Base-by-base conservation (phyloP, 2,329 filamentous ascomycete species). In the Penicillium polonicum region DNA sequence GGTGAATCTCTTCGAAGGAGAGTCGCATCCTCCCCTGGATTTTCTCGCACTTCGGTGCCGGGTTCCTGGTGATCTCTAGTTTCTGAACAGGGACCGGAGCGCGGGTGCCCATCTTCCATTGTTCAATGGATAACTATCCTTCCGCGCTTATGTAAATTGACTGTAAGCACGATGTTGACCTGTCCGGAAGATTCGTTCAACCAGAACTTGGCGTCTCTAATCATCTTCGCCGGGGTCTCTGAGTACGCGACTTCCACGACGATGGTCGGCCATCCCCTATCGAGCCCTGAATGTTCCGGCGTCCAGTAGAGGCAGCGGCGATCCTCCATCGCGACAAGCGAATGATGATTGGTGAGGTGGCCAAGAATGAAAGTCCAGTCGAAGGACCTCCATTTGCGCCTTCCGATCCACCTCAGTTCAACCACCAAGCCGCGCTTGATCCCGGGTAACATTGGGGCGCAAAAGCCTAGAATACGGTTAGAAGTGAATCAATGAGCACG, bases 141-240 rank as follows among this genome's bases (percentile, higher is more conserved):
- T 19, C 36, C n/a, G 9, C 5, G n/a, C 4, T 2, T 0, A 35
- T 35, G 0, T 19, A 38, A 5, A 0, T 38, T 10, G 8, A 38
- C n/a, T 5, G n/a, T 38, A 9, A 38, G 36, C 9, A 19, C 9
- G 17, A 19, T 12, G 2, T 38, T 19, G 4, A 38, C 36, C 8
- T 38, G 3, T 12, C 36, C 36, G 2, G 0, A 1, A 10, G 3
- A 19, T 2, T 19, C 17, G 9, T 19, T 38, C 31, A 38, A 19
- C 36, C 36, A 38, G n/a, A 38, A 38, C 0, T 8, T 0, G 0
- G 8, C 33, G 2, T 35, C 33, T 4, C 1, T 3, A 0, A 15
- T 15, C 15, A 35, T 8, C 33, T 35, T 17, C 33, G 5, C 33
- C 6, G 1, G 33, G 5, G 5, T 0, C 33, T 35, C 33, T 8